Evolutionary conservation across 169 alveolate species (phyloP).

Genomic region (Eimeria tenella): DNA sequence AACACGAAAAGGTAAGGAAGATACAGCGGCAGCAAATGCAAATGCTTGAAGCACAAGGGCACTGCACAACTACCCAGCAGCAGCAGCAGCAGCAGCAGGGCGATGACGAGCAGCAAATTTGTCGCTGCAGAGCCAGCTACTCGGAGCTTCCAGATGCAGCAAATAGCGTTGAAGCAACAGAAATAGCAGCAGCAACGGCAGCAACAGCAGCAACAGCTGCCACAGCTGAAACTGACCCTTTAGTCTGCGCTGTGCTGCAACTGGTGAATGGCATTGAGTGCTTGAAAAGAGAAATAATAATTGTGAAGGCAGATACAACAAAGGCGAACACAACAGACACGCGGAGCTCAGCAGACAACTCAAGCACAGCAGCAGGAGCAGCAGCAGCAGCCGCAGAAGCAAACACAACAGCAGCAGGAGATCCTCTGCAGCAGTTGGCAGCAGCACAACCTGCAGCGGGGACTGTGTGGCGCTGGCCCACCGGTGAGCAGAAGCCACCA

Average conservation of each 20-base stretch:
- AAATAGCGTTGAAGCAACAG: neutral
- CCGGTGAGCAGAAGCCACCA: neutral
- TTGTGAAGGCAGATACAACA: neutral
- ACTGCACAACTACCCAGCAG: neutral
- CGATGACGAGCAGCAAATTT: neutral
- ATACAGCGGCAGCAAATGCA: neutral
- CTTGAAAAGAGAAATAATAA: neutral
- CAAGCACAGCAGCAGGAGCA: neutral
- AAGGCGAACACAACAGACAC: neutral
- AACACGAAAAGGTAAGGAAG: neutral
- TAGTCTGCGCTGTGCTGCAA: neutral
- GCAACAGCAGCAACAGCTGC: constrained; percentile 14
- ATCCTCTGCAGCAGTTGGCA: constrained; percentile 14
- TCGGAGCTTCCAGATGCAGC: neutral
- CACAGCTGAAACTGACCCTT: constrained; percentile 7
- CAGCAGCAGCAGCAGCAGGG: constrained; percentile 29
- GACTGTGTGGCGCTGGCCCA: constrained; percentile 32
- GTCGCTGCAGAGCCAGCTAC: neutral
- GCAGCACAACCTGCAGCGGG: constrained; percentile 48
- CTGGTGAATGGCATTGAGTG: constrained; percentile 1
- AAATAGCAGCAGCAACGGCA: neutral
- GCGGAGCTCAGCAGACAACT: too few relatives aligned
- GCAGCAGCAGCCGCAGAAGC: constrained; percentile 7
- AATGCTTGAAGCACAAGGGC: neutral
- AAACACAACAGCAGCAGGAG: constrained; percentile 15